Base-by-base conservation (phyloP, 2,329 filamentous ascomycete genomes). In the Domatiomyces globalis region DNA sequence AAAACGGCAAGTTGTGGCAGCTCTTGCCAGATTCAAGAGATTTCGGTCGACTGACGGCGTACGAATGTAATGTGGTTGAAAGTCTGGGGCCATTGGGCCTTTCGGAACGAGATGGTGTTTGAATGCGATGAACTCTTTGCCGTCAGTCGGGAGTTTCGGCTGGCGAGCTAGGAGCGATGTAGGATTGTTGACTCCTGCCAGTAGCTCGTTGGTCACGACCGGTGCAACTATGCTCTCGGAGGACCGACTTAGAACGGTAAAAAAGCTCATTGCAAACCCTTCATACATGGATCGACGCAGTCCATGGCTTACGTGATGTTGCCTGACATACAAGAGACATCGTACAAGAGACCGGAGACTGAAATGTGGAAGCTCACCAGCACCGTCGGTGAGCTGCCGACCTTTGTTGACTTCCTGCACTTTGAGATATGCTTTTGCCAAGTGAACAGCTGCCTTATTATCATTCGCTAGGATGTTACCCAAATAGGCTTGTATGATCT, bases 181-280 rank as follows among this genome's bases (percentile, higher is more conserved):
- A 0, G 81, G 71, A 62, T 85, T 85, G 25, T 76, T 77, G 51
- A 84, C 76, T 60, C 78, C 81, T 33, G 80, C 80, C 18, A 95
- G 80, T 1, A 98, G 75, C 62, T 92, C 78, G 57, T 87, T 81
- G 51, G 85, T 79, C 49, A 98, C 87, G 22, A 94, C 70, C 1
- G 89, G 87, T 46, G 84, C 72, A 3, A 96, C 76, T 48, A 88
- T 71, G 53, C 79, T 77, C 65, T 95, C 88, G 0, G 92, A 96
- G 27, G 84, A 79, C 61, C 80, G 78, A 62, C 90, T 83, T 10
- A 99, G 74, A 5, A 95, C 78, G 0, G 94, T 98, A 51, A 95
- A 71, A 63, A 98, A 99, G 48, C 89, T 92, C 94, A 98, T 98
- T 15, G 87, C 88, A 64, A 96, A 96, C 0, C 92, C 94, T 71